These are phyloP conservation scores for Agapanthus africanus DNA, from an alignment of 106 monocot genomes.

Conservation along the genomic window DNA sequence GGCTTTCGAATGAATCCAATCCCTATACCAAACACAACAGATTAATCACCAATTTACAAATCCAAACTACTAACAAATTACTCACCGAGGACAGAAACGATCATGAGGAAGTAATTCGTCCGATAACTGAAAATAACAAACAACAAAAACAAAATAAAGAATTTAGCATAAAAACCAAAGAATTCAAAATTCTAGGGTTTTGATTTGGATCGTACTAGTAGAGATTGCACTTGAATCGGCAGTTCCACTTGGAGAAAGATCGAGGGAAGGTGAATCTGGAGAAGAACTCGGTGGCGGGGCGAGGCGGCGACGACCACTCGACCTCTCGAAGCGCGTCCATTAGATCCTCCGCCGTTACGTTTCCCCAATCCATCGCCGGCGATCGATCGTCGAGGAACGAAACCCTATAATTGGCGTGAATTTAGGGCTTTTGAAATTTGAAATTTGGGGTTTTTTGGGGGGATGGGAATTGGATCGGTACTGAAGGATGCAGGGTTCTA, in stretches of 20 bases:
- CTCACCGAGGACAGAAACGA: conserved; percentile 10
- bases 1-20: conserved; percentile 66
- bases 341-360: conserved; percentile 86
- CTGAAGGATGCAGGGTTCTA: no score
- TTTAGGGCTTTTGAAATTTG: no score
- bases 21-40: conserved; percentile 17
- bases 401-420: no score
- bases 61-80: neutral
- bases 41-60: neutral
- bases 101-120: conserved; percentile 16
- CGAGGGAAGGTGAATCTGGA: conserved; percentile 80
- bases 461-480: no score
- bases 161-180: neutral
- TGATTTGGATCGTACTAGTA: conserved; percentile 51
- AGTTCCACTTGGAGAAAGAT: conserved; percentile 85
- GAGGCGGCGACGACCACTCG: conserved; percentile 84
- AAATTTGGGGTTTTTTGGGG: no score
- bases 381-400: no score
- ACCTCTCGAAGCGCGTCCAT: conserved; percentile 86
- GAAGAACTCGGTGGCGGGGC: conserved; percentile 83
- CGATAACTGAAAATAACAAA: conserved; percentile 8
- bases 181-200: neutral
- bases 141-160: neutral
- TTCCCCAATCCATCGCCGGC: conserved; percentile 81
- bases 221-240: conserved; percentile 88